Conservation (phyloP, 1,139 yeast species). For the Geotrichum phurueaensis region DNA sequence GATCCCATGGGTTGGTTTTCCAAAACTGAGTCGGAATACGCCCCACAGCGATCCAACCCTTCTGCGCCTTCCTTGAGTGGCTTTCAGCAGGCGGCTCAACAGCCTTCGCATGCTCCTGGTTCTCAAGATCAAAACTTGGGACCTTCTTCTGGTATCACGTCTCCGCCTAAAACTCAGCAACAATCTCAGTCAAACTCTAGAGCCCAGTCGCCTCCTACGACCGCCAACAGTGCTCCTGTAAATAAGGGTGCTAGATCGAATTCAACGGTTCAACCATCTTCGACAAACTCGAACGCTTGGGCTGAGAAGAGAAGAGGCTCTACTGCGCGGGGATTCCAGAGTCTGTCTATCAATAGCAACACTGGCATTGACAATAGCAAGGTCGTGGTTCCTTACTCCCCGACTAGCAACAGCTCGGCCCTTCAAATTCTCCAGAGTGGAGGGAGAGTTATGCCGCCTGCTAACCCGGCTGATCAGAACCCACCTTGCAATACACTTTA, state of each 20-base stretch:
- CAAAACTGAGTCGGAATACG: conserved; percentile 18
- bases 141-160: not conserved
- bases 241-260: conserved; percentile 3
- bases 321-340: conserved; percentile 16
- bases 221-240: conserved; percentile 1
- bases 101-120: conserved; percentile 7
- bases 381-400: conserved; percentile 26
- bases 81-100: not conserved
- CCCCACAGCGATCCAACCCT: conserved; percentile 17
- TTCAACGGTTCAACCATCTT: not conserved
- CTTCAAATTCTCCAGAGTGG: conserved; percentile 35
- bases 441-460: conserved; percentile 75
- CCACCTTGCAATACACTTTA: conserved; percentile 97
- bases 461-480: conserved; percentile 97
- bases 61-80: conserved; percentile 32
- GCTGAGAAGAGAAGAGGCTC: conserved; percentile 15
- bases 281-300: conserved; percentile 15
- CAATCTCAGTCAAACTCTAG: conserved; percentile 4
- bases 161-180: conserved; percentile 11
- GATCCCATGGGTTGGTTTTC: conserved; percentile 30
- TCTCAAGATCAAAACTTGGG: not conserved
- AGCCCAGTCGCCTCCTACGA: conserved; percentile 11
- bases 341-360: conserved; percentile 8
- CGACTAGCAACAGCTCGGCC: conserved; percentile 33
- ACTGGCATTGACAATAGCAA: conserved; percentile 17